A percentile compares a stretch with the other conserved stretches of the same genome.
phyloP scores from a whole-genome alignment of 2,329 filamentous ascomycete genomes.

The Neonectria magnoliae region DNA sequence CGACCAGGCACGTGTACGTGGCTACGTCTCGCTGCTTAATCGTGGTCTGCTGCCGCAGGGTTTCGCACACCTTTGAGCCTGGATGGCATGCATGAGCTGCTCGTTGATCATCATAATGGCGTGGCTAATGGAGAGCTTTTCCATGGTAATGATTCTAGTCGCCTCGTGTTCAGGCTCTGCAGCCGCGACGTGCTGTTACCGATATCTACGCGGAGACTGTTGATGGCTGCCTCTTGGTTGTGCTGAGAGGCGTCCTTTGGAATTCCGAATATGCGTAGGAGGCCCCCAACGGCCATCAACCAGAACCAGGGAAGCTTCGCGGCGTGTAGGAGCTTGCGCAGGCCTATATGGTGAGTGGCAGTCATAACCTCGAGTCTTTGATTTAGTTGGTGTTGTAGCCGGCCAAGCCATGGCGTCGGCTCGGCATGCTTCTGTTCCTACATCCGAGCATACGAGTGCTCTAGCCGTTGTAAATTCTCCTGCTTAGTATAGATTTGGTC shows the following conservation, averaged over 20 bases:
- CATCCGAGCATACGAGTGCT: background rate
- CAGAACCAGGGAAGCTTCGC: background rate
- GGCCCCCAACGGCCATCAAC: background rate
- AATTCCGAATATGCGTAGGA: background rate
- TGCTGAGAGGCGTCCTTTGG: background rate
- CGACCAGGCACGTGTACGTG: background rate
- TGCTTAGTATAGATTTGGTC: background rate
- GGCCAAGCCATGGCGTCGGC: slow-evolving; percentile 11
- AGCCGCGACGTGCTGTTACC: background rate
- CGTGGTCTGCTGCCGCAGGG: slow-evolving; percentile 8
- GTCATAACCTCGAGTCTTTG: background rate
- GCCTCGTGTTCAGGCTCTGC: background rate
- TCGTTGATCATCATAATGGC: background rate
- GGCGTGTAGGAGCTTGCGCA: slow-evolving; percentile 5
- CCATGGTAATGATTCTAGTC: background rate
- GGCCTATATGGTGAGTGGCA: background rate
- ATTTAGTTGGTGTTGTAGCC: slow-evolving; percentile 3
- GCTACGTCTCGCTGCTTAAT: slow-evolving; percentile 17
- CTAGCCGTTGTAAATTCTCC: slow-evolving; percentile 10
- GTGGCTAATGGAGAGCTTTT: background rate
- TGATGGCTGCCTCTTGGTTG: background rate
- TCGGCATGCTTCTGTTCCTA: slow-evolving; percentile 5
- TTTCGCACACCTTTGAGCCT: slow-evolving; percentile 6
- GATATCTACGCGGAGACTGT: slow-evolving; percentile 10
- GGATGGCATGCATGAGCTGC: background rate